Base-by-base conservation (phyloP, 805 yeast genomes). In the Maudiozyma bulderi region DNA sequence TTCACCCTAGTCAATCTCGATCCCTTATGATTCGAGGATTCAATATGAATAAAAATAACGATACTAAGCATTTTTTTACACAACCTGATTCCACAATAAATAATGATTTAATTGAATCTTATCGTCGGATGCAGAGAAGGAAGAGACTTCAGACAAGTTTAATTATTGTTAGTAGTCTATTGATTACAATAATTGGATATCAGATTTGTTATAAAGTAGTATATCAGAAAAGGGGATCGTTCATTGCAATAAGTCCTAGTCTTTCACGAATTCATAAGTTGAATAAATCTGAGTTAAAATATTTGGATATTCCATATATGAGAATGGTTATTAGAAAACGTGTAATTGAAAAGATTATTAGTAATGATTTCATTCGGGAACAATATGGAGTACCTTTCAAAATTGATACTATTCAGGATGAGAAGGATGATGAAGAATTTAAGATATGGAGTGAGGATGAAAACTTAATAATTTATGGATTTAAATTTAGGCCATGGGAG, bases 401-500 rank as follows among this genome's bases (percentile, higher is more conserved):
- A 40, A 6, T 38, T 15, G 40, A 38, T 38, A 52, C 54, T 11
- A 45, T 50, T 13, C 52, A 58, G 29, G 47, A 48, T n/a, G 52
- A 50, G 10, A 13, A 35, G 15, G 48, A 46, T n/a, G 46, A 47
- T 43, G 50, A 57, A 11, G 54, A 57, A 11, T 59, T 63, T 37
- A 51, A 54, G 26, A 51, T 65, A 30, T 64, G 68, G 69, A 55
- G 62, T 39, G 63, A 64, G 43, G 66, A 65, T 40, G 59, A 57
- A 43, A 60, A 59, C 32, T 62, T 64, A 5, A 58, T 64, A 35
- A 53, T 65, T 7, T 57, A 55, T 33, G 67, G 67, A 13, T 31
- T 62, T 8, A 47, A 53, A 8, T 43, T 63, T 3, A 57, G 48
- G 34, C 60, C 61, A 20, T 8, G 8, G 2, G 14, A 15, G 14